Base-by-base conservation (phyloP, 345 rosid species). In the Xanthoceras sorbifolium region DNA sequence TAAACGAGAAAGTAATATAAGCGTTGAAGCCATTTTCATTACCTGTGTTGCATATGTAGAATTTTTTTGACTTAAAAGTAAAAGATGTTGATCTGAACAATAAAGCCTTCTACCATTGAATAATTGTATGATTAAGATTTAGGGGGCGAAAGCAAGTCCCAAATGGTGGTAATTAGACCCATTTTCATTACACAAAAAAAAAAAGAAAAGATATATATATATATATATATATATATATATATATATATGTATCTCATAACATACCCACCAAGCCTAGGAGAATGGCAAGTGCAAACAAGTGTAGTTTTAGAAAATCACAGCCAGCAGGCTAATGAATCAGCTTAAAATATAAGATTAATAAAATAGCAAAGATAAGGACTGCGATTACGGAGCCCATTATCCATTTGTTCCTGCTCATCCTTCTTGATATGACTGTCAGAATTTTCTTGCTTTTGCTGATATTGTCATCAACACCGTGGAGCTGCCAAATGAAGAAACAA, bases 371-470 rank as follows among this genome's bases (percentile, higher is more conserved):
- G 11, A 82, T 72, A 4, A 88, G 88, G 54, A 76, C 87, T 18
- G 80, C 72, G 20, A 84, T 48, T 9, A 88, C 52, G 40, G 76
- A 69, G 61, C 88, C 78, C n/a, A 84, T 68, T 1, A 84, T 85
- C 88, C 88, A 85, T 66, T 88, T 87, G 86, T 86, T 88, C 85
- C 81, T 79, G 82, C 73, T 83, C 87, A 89, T 89, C 82, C 93
- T 86, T 46, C 87, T 85, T 6, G 93, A 72, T 71, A 89, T 86
- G 72, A 74, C 64, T 4, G 86, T 83, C 82, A 91, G 66, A n/a
- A 88, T 76, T 68, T 73, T 88, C 84, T 89, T 89, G 72, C 93
- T 91, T 83, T 68, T 83, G 72, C 87, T 83, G 10, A 89, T 75
- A 73, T 86, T 85, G 76, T 84, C 91, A 46, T 91, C 93, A 26